Evolutionary conservation across 768 basidiomycete species (phyloP), one percentile per base, ranked within the genome.

Genomic region (Boletus coccyginus): DNA sequence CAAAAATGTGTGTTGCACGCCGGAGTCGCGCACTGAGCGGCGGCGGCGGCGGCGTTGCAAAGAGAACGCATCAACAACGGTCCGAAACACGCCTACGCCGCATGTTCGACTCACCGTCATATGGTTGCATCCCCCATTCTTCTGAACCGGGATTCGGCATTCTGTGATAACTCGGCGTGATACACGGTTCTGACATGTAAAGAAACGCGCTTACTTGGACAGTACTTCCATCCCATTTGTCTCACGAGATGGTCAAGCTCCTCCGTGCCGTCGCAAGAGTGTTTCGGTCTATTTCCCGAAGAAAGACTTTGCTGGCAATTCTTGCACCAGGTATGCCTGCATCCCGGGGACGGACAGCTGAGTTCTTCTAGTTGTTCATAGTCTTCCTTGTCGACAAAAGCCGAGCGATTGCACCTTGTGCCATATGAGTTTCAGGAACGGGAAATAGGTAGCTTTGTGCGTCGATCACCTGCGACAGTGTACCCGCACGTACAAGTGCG

Each of bases 1-100:
- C 82, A 83, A 51, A 83, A 83, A 56, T 83, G 81, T 57, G 77
- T 77, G 62, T 80, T 81, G 60, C 84, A 85, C 14, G 76, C 80
- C 6, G 81, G 81, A 0, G 77, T 68, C 31, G 69, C 74, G 55
- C 81, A 84, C 83, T 84, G 48, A 21, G n/a, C n/a, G n/a, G n/a
- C n/a, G n/a, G n/a, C n/a, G n/a, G 33, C 13, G n/a, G 39, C 24
- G 24, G 17, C 4, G 21, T 29, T 10, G 19, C 24, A 31, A 19
- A 2, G 38, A 19, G 5, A 32, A 46, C 24, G 24, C 42, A 27
- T 42, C 27, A 57, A 38, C 19, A 32, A 35, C 16, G 24, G 27
- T 45, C 19, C 43, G 2, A 33, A 21, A 6, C 27, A 12, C 8
- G n/a, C 16, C 12, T 10, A 6, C n/a, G 6, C 17, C 5, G 39